Evolutionary conservation across 2,329 filamentous ascomycete genomes (phyloP).

Genomic region (Chaetomiaceae sp.): DNA sequence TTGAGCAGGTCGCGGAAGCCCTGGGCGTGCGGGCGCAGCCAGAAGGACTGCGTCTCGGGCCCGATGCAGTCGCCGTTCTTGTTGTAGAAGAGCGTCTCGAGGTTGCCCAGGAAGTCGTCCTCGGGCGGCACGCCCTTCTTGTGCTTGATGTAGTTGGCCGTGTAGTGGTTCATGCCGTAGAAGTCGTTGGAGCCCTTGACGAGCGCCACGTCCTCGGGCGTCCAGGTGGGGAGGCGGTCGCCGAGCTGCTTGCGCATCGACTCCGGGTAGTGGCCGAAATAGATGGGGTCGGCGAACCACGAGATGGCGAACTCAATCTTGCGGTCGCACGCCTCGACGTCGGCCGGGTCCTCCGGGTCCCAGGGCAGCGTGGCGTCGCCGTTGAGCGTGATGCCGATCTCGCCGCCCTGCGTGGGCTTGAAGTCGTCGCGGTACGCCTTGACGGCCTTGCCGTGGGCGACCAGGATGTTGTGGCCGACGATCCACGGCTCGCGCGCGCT

Average conservation of each 20-base stretch:
- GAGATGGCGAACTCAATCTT: slow-evolving; percentile 84
- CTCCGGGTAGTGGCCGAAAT: slow-evolving; percentile 77
- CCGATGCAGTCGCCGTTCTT: slow-evolving; percentile 72
- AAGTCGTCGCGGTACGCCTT: slow-evolving; percentile 81
- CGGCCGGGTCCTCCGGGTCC: slow-evolving; percentile 69
- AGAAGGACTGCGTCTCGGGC: slow-evolving; percentile 74
- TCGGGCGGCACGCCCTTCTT: slow-evolving; percentile 54
- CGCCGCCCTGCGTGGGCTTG: slow-evolving; percentile 64
- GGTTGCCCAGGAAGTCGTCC: slow-evolving; percentile 69
- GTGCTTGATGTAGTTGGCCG: slow-evolving; percentile 80
- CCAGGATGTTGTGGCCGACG: slow-evolving; percentile 73
- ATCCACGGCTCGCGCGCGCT: slow-evolving; percentile 75
- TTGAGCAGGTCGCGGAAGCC: slow-evolving; percentile 74
- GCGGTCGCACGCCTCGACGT: slow-evolving; percentile 71
- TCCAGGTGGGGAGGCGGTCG: slow-evolving; percentile 69
- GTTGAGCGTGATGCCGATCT: slow-evolving; percentile 86
- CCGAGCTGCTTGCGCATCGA: slow-evolving; percentile 81
- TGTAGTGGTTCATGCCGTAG: slow-evolving; percentile 94
- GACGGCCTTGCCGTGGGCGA: slow-evolving; percentile 76
- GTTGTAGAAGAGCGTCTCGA: slow-evolving; percentile 67
- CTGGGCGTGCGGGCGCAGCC: slow-evolving; percentile 70
- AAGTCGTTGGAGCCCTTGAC: slow-evolving; percentile 87
- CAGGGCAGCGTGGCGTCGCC: slow-evolving; percentile 80
- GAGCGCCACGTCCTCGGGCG: slow-evolving; percentile 65
- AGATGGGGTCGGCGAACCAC: slow-evolving; percentile 87